These are phyloP conservation scores for Colletotrichum camelliae DNA, from an alignment of 2,329 filamentous ascomycete genomes.

Conservation along the genomic window DNA sequence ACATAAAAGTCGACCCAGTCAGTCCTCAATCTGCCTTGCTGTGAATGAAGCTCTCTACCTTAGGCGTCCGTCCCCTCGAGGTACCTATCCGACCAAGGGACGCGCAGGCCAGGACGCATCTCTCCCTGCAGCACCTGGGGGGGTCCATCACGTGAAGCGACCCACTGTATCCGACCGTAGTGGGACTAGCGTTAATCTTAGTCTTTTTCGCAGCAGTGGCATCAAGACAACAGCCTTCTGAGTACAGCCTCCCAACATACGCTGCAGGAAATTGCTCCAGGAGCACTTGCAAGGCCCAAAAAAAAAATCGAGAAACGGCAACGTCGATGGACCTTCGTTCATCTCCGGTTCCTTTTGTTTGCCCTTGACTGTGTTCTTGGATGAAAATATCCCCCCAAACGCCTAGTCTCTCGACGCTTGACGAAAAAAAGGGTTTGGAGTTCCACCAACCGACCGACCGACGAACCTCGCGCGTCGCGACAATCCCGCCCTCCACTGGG, in stretches of 20 bases:
- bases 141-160: neutral
- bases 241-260: constrained; percentile 30
- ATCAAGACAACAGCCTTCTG: constrained; percentile 43
- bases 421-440: constrained; percentile 42
- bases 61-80: neutral
- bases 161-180: neutral
- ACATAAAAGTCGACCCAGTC: neutral
- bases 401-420: constrained; percentile 35
- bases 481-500: constrained; percentile 22
- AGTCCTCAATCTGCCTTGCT: neutral
- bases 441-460: constrained; percentile 38
- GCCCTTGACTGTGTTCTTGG: constrained; percentile 20
- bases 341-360: constrained; percentile 10
- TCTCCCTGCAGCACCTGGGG: neutral
- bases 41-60: neutral
- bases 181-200: constrained; percentile 24
- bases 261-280: constrained; percentile 21
- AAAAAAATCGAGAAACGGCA: constrained; percentile 13
- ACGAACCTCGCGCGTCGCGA: constrained; percentile 26
- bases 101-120: neutral
- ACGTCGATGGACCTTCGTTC: constrained; percentile 21
- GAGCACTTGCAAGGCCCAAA: constrained; percentile 12
- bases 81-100: neutral
- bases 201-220: constrained; percentile 33
- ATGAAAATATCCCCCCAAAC: constrained; percentile 36